A percentile compares a stretch with the other conserved stretches of the same genome.
These are phyloP conservation scores for Solanum okadae DNA, from an alignment of 257 asterid genomes.

Conservation along the genomic window DNA sequence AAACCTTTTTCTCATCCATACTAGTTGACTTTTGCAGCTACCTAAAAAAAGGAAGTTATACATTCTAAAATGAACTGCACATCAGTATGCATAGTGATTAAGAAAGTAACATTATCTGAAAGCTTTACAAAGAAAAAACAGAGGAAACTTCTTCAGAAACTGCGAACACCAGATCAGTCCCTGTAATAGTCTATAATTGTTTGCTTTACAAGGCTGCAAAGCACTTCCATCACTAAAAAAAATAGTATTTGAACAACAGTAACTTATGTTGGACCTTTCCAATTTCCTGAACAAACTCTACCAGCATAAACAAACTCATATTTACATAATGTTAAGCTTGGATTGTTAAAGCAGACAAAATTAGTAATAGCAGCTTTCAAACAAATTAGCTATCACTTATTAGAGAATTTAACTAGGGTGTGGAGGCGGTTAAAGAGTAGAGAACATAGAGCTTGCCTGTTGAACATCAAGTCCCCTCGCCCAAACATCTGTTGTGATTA, in stretches of 20 bases:
- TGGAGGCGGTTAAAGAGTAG: background rate
- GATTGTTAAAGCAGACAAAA: background rate
- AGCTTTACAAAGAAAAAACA: background rate
- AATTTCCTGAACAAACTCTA: background rate
- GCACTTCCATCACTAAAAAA: background rate
- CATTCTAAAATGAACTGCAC: background rate
- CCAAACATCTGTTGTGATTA: slow-evolving; percentile 98
- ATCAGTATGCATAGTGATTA: background rate
- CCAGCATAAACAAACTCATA: background rate
- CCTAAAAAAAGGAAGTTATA: background rate
- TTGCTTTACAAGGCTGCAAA: background rate
- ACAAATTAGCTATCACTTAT: background rate
- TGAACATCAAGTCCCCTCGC: slow-evolving; percentile 98
- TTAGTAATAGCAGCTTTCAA: background rate
- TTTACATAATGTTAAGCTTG: background rate
- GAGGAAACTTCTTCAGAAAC: background rate
- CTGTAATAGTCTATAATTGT: background rate
- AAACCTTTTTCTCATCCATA: background rate
- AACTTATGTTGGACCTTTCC: background rate
- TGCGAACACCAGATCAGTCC: background rate
- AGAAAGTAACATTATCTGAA: background rate
- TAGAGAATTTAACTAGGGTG: background rate
- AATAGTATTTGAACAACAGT: background rate
- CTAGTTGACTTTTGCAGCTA: background rate
- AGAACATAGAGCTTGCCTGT: slow-evolving; percentile 43